Evolutionary conservation across 768 basidiomycete species (phyloP).

Genomic region (Pholiota molesta): DNA sequence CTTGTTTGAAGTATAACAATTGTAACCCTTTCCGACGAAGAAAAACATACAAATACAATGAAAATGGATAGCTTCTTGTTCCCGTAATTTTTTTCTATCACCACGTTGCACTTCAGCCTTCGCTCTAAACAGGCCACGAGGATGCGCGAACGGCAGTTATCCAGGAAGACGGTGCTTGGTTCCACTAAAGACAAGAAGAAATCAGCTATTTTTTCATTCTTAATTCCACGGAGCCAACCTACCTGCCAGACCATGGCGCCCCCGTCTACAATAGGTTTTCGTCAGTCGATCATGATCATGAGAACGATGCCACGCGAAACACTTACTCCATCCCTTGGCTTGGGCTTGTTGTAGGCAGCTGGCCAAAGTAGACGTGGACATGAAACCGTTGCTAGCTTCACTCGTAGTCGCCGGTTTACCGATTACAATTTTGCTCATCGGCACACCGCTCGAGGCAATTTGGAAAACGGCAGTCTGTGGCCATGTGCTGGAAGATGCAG

Average conservation of each 20-base stretch:
- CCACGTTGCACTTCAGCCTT: not conserved
- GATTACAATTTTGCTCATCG: constrained; percentile 68
- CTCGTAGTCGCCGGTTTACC: constrained; percentile 64
- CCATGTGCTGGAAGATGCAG: constrained; percentile 59
- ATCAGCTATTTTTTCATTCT: not conserved
- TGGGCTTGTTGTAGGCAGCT: constrained; percentile 64
- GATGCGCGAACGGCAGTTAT: constrained; percentile 27
- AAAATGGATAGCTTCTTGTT: not conserved
- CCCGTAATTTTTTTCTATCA: not conserved
- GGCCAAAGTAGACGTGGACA: constrained; percentile 57
- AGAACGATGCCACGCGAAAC: constrained; percentile 2
- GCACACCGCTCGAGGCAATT: constrained; percentile 59
- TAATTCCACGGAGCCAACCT: constrained; percentile 10
- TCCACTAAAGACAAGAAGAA: constrained; percentile 25
- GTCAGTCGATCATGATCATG: constrained; percentile 10
- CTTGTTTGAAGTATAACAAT: not conserved
- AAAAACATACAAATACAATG: constrained; percentile 7
- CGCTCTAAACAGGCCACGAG: constrained; percentile 30
- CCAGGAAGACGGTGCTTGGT: constrained; percentile 35
- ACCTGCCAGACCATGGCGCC: constrained; percentile 45
- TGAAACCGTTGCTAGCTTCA: constrained; percentile 65
- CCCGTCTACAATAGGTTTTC: constrained; percentile 26
- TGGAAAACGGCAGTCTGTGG: constrained; percentile 64
- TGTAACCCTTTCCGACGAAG: not conserved
- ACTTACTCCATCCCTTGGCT: constrained; percentile 68